Base-by-base conservation (phyloP, 495 filamentous ascomycete species). In the Lophiotrema nucula region DNA sequence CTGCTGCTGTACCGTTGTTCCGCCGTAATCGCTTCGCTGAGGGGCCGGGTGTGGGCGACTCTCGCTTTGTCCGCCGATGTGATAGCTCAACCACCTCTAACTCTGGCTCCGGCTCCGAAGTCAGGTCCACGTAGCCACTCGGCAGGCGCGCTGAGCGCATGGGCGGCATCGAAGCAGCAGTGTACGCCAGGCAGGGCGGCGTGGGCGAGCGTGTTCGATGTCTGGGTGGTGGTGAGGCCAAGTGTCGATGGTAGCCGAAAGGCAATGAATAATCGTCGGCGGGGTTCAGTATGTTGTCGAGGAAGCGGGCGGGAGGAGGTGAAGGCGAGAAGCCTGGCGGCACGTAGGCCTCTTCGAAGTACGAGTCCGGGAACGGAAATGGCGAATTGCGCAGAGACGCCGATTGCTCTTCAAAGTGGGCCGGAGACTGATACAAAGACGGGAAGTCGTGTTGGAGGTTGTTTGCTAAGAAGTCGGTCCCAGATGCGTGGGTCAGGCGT, bases 61-160 rank as follows among this genome's bases (percentile, higher is more conserved):
- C 25, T 25, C 28, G 39, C 43, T 35, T 52, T 16, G 11, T n/a
- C 27, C 22, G 44, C 5, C 33, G 49, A 15, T 6, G 21, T 53
- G 47, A 64, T 65, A 22, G 12, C 16, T 54, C 48, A n/a, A n/a
- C n/a, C n/a, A n/a, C n/a, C n/a, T n/a, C n/a, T n/a, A n/a, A n/a
- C 23, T 62, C 56, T 3, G 67, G 52, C 43, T 65, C 58, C 12
- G 59, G 53, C 22, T 67, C 64, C 13, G 42, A 43, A 16, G 71
- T 73, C 5, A 73, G 68, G 55, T 73, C 71, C 26, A 73, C 69
- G 52, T 70, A 70, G 43, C 59, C 59, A 42, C 58, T 55, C 13
- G 52, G 58, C 21, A 58, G 57, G 23, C 57, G 62, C 12, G 57
- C 15, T 19, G 59, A 16, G 47, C n/a, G 21, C 3, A 15, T 4